Conservation (phyloP, 2,329 filamentous ascomycete species). For the Alternaria angustiovoidea region DNA sequence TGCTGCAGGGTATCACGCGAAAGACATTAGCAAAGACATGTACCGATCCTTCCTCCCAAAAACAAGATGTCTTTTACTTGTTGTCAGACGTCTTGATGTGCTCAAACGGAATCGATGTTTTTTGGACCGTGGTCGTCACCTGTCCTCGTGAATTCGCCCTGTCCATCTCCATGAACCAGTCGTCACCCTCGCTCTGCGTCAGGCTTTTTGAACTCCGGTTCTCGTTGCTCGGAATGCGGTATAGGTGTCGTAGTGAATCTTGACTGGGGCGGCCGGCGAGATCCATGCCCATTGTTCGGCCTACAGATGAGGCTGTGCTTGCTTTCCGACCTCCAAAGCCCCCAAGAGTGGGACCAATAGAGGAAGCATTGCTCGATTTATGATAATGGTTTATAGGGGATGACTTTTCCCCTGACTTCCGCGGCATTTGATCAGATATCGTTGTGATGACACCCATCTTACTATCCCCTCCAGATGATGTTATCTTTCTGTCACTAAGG, state of each 20-base stretch:
- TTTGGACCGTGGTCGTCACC: slow-evolving; percentile 22
- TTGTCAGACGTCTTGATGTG: slow-evolving; percentile 13
- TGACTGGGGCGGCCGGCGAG: slow-evolving; percentile 30
- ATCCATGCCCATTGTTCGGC: slow-evolving; percentile 18
- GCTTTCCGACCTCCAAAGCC: slow-evolving; percentile 19
- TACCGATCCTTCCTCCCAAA: not conserved
- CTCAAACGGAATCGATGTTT: slow-evolving; percentile 11
- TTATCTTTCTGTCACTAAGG: slow-evolving; percentile 25
- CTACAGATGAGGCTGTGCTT: slow-evolving; percentile 20
- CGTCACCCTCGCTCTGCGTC: slow-evolving; percentile 19
- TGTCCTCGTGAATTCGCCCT: slow-evolving; percentile 18
- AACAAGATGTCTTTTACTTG: slow-evolving; percentile 1
- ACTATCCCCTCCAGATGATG: slow-evolving; percentile 10
- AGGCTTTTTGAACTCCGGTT: slow-evolving; percentile 4
- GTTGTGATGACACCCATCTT: slow-evolving; percentile 24
- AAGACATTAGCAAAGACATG: slow-evolving; percentile 9
- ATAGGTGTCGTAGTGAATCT: slow-evolving; percentile 39
- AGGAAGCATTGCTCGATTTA: slow-evolving; percentile 23
- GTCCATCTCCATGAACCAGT: slow-evolving; percentile 32
- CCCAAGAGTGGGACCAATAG: slow-evolving; percentile 19
- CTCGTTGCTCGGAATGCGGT: slow-evolving; percentile 12
- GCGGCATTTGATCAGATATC: slow-evolving; percentile 15
- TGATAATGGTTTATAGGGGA: slow-evolving; percentile 11
- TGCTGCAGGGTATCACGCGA: slow-evolving; percentile 16
- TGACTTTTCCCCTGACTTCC: slow-evolving; percentile 3